Base-by-base conservation (phyloP, 108 stramenopile species). In the Nitzschia putrida region DNA sequence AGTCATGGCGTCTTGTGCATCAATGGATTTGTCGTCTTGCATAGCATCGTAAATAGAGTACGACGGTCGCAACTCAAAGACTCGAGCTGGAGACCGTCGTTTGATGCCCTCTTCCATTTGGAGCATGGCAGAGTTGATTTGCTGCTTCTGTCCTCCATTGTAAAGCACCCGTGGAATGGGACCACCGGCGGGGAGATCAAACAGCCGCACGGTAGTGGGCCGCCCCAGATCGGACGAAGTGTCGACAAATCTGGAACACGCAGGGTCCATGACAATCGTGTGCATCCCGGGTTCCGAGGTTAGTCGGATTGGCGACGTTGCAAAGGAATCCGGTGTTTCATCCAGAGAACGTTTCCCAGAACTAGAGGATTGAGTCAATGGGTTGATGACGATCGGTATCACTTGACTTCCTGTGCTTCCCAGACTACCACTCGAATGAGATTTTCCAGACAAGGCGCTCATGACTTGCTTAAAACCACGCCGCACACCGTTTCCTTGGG, bases 271-370 rank as follows among this genome's bases (percentile, higher is more conserved):
- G 21, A 80, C 83, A 51, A 90, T 74, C 60, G 42, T 82, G 71
- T 90, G 86, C 85, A 87, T 85, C 18, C 89, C 89, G 14, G 64
- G 34, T 18, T 83, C 81, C 22, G 21, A 22, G 16, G 88, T 89
- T 16, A 89, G 49, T 23, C 82, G 61, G n/a, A 88, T 58, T 11
- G 87, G 87, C 14, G 49, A 14, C 1, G 63, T 24, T 12, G 57
- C 53, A n/a, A 40, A 51, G 12, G 42, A n/a, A 43, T 61, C 71
- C 3, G 38, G 42, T 4, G 40, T 61, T 54, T 38, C 39, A 6
- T 47, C 57, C 37, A 49, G 23, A 2, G 49, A 50, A 8, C 45
- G 47, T 7, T 66, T 66, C 18, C 23, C 23, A 21, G 57, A 45
- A 3, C 38, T 7, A 29, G 38, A 21, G 3, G n/a, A 7, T 13